Base-by-base conservation (phyloP, 2,329 filamentous ascomycete species). In the Cyphellophora attinorum region DNA sequence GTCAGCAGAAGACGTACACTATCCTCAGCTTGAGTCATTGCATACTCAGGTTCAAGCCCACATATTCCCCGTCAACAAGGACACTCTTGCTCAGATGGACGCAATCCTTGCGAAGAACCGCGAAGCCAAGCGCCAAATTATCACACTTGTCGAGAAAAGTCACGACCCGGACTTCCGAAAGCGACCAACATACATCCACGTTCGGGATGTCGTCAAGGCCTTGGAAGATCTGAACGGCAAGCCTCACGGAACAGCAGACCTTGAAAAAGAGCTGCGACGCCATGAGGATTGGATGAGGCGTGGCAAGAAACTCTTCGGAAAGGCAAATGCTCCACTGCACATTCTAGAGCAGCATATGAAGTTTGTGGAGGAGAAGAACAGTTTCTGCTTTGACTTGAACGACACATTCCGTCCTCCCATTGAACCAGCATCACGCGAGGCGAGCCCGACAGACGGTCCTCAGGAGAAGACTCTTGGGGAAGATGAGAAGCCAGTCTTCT, bases 251-350 rank as follows among this genome's bases (percentile, higher is more conserved):
- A 93, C 89, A 0, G 72, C 93, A 19, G 91, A 98, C 51, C 72
- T 98, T 4, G 91, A 98, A 54, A 88, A 85, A 45, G 86, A 96
- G 56, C 82, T 91, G 46, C 93, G 91, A 54, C 78, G 85, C 5
- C 91, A 96, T 47, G 91, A 98, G 55, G 91, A 98, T 57, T 98
- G 91, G 91, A 98, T 98, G 89, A 76, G 91, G 19, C 85, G 85
- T 51, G 91, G 91, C 33, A 98, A 98, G 64, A 95, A 95, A 57
- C 64, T 98, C 0, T 98, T 98, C 53, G 91, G 91, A 34, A 98
- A 98, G 59, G 91, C 91, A 1, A 98, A 98, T 54, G 91, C 91
- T 2, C 91, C 91, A 1, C 67, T 98, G 10, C 91, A 98, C 57
- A 98, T 98, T 45, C 70, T 98, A 17, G 91, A 89, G 52, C 82